Evolutionary conservation across 331 rosid genomes (phyloP).

Genomic region (Dryas integrifolia): DNA sequence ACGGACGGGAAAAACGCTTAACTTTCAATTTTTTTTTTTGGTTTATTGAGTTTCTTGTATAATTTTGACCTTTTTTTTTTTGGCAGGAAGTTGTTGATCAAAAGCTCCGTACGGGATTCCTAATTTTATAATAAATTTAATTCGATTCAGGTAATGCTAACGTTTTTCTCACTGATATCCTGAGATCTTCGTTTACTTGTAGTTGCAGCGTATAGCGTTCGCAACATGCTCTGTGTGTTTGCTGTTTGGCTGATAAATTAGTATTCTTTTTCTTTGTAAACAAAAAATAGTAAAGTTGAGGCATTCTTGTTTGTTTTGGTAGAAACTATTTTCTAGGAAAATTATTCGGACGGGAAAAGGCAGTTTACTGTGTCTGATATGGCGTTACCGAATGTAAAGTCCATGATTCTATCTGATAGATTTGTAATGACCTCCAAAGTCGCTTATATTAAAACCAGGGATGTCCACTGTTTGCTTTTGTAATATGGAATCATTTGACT

Average conservation of each 20-base stretch:
- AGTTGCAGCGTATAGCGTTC: background rate
- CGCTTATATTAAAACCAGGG: background rate
- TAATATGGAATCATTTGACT: constrained; percentile 1
- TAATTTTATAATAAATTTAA: background rate
- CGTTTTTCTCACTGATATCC: background rate
- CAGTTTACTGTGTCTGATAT: background rate
- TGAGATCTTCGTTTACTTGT: constrained; percentile 10
- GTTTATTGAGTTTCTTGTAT: background rate
- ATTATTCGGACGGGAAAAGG: background rate
- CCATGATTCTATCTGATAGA: background rate
- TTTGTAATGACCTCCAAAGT: background rate
- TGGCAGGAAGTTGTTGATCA: constrained; percentile 19
- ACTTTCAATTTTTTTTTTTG: background rate
- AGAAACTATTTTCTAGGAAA: background rate
- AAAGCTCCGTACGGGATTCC: constrained; percentile 2
- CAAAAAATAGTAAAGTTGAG: background rate
- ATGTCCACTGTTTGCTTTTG: background rate
- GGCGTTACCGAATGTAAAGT: background rate
- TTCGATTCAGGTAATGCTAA: constrained; percentile 12
- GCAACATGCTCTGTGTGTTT: background rate
- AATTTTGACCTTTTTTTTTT: background rate
- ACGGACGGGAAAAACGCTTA: constrained; percentile 12
- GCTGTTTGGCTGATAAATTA: background rate
- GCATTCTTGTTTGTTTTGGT: background rate
- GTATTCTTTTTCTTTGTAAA: background rate